A percentile compares a stretch with the other conserved stretches of the same genome.
phyloP scores from a whole-genome alignment of 208 protist genomes.

The Trypanosoma theileri region DNA sequence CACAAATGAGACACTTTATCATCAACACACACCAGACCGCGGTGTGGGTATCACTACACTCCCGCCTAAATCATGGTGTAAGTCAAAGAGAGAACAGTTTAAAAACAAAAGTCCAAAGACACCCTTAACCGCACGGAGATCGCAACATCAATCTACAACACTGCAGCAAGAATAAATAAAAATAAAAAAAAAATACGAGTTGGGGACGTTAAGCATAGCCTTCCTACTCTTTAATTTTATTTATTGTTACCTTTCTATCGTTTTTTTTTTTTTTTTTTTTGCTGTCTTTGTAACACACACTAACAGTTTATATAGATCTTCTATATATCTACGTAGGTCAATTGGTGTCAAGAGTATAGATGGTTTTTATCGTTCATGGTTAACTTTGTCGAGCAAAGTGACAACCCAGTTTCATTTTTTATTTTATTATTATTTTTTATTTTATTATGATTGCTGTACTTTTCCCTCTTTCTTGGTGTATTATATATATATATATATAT shows the following conservation, averaged over 20 bases:
- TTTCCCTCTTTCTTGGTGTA: too few relatives aligned
- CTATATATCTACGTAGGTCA: too few relatives aligned
- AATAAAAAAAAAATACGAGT: background rate
- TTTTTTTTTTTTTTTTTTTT: too few relatives aligned
- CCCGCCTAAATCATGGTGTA: background rate
- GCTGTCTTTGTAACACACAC: too few relatives aligned
- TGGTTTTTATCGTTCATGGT: background rate
- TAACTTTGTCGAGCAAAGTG: too few relatives aligned
- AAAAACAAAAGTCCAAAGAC: background rate
- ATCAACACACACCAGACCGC: conserved; percentile 13
- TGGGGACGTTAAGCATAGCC: background rate
- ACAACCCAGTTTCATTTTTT: conserved; percentile 4
- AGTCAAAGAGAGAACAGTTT: background rate
- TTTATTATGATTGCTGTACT: conserved; percentile 1
- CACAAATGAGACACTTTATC: conserved; percentile 11
- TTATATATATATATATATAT: background rate
- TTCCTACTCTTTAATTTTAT: background rate
- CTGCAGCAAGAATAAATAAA: background rate
- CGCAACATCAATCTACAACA: background rate
- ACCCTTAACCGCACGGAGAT: background rate
- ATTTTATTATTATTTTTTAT: conserved; percentile 11
- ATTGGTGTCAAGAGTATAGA: too few relatives aligned
- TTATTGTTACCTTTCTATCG: background rate
- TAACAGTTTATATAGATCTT: too few relatives aligned
- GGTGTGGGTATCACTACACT: conserved; percentile 8